Evolutionary conservation across 805 yeast genomes (phyloP).

Genomic region (Metschnikowia corniflorae): DNA sequence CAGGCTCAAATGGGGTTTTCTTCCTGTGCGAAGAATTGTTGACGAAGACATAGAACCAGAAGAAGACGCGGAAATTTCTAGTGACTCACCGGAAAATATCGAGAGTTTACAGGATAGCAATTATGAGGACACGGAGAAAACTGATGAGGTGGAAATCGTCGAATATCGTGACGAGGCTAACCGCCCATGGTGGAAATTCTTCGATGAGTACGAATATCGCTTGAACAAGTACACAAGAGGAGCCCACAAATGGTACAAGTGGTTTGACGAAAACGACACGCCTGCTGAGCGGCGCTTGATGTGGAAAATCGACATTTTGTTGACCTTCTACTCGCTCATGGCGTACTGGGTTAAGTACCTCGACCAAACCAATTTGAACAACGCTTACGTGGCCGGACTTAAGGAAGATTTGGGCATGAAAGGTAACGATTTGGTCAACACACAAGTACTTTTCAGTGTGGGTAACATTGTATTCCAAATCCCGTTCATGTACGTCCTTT

Average conservation of each 20-base stretch:
- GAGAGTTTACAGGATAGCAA: constrained; percentile 13
- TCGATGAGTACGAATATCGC: constrained; percentile 35
- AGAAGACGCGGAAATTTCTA: not conserved
- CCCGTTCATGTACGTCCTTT: constrained; percentile 24
- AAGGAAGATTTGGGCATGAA: constrained; percentile 23
- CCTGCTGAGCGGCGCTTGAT: constrained; percentile 27
- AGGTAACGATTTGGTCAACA: constrained; percentile 27
- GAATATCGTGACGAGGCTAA: constrained; percentile 54
- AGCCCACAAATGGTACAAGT: constrained; percentile 25
- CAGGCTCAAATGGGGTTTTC: constrained; percentile 31
- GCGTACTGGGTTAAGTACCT: constrained; percentile 33
- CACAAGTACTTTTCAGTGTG: constrained; percentile 24
- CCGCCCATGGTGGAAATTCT: constrained; percentile 48
- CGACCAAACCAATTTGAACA: constrained; percentile 23
- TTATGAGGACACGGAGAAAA: constrained; percentile 5
- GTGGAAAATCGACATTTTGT: constrained; percentile 27
- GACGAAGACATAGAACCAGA: constrained; percentile 24
- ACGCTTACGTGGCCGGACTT: constrained; percentile 27
- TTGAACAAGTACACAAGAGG: constrained; percentile 16
- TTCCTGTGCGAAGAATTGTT: constrained; percentile 33
- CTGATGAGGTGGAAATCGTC: constrained; percentile 4
- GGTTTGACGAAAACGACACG: constrained; percentile 29
- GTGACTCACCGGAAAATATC: not conserved
- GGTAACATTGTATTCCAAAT: constrained; percentile 26
- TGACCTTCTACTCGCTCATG: constrained; percentile 25